These are phyloP conservation scores for Chytriomyces sp. DNA, from an alignment of 192 early-diverging fungal species.

Conservation along the genomic window DNA sequence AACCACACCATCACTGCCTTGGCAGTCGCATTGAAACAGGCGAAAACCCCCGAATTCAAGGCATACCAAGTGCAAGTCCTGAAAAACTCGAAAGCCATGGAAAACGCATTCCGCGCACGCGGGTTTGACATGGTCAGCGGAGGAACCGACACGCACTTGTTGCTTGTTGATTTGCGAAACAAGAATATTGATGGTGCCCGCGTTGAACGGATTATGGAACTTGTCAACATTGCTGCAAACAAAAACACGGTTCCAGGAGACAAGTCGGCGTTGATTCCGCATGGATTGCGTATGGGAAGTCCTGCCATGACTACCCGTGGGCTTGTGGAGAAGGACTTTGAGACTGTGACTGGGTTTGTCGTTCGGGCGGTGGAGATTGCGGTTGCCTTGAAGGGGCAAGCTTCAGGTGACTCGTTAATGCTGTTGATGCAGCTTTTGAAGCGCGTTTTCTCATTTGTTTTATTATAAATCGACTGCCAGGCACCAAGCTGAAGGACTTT, in stretches of 20 bases:
- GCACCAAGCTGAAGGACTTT: slow-evolving; percentile 86
- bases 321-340: slow-evolving; percentile 86
- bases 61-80: slow-evolving; percentile 92
- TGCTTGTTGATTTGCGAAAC: slow-evolving; percentile 85
- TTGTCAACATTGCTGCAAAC: slow-evolving; percentile 97
- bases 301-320: slow-evolving; percentile 99
- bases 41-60: slow-evolving; percentile 82
- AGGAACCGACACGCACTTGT: slow-evolving; percentile 95
- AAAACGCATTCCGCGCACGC: slow-evolving; percentile 70
- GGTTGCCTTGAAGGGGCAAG: slow-evolving; percentile 66
- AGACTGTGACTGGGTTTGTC: slow-evolving; percentile 82
- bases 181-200: slow-evolving; percentile 92
- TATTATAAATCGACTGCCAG: slow-evolving; percentile 34
- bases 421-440: not conserved
- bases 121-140: slow-evolving; percentile 86
- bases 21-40: slow-evolving; percentile 92
- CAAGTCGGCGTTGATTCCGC: slow-evolving; percentile 91
- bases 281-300: slow-evolving; percentile 88
- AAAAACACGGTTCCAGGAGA: slow-evolving; percentile 99
- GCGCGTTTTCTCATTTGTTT: not conserved
- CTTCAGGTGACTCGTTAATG: slow-evolving; percentile 52
- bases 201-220: slow-evolving; percentile 93
- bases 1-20: slow-evolving; percentile 98
- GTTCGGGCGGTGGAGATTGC: slow-evolving; percentile 86
- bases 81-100: slow-evolving; percentile 88